These are phyloP conservation scores for Musa acuminata DNA, from an alignment of 176 grass and related monocot genomes.

Conservation along the genomic window DNA sequence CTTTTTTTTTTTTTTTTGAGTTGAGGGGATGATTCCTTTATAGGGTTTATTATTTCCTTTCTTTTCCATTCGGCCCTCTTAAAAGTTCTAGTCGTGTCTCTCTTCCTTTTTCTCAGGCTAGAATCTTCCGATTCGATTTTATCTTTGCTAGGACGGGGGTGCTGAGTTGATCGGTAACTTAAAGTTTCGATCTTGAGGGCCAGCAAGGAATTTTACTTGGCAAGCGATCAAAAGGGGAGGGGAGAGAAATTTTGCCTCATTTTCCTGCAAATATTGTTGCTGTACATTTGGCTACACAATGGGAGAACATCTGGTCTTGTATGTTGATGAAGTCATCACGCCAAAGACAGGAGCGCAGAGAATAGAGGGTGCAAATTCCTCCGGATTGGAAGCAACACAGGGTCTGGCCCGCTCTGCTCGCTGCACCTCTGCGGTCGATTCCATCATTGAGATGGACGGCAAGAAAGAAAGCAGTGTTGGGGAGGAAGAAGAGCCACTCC, in stretches of 20 bases:
- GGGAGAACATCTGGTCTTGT: slow-evolving; percentile 65
- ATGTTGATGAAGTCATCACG: slow-evolving; percentile 33
- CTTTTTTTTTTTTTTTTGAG: no score
- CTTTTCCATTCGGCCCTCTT: no score
- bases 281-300: slow-evolving; percentile 16
- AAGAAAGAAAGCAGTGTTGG: slow-evolving; percentile 10
- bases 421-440: slow-evolving; percentile 7
- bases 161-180: no score
- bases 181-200: no score
- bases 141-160: no score
- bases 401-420: not conserved
- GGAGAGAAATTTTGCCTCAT: not conserved
- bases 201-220: not conserved
- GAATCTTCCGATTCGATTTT: no score
- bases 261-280: not conserved
- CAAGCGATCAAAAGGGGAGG: not conserved
- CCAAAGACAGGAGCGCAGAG: not conserved
- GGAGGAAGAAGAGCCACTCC: slow-evolving; percentile 39
- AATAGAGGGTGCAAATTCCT: not conserved
- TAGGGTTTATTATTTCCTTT: not conserved
- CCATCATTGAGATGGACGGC: not conserved
- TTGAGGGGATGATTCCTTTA: not conserved
- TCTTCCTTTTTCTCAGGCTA: no score
- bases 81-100: no score
- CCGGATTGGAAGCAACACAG: not conserved